These are phyloP conservation scores for Polychaeton citri DNA, from an alignment of 2,329 filamentous ascomycete species.

Conservation along the genomic window DNA sequence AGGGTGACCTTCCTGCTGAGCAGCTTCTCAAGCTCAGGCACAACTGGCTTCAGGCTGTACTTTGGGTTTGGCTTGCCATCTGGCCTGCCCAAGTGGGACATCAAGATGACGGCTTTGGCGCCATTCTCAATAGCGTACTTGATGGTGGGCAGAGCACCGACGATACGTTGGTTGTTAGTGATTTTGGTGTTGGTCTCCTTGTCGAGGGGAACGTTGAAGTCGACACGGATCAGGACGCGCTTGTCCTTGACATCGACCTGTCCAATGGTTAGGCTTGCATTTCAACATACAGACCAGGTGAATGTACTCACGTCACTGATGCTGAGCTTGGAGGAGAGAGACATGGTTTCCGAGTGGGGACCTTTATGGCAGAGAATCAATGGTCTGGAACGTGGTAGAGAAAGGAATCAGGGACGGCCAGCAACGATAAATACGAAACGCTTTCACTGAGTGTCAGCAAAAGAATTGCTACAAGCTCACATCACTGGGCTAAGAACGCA, in stretches of 20 bases:
- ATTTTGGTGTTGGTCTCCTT: conserved; percentile 63
- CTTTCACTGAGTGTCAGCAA: not conserved
- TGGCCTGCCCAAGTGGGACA: conserved; percentile 96
- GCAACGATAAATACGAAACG: too few species aligned
- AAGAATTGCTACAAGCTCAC: too few species aligned
- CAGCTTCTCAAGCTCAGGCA: conserved; percentile 62
- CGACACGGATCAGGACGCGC: conserved; percentile 93
- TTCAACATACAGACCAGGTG: too few species aligned
- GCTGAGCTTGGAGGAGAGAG: conserved; percentile 95
- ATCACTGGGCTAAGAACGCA: too few species aligned
- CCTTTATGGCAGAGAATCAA: conserved; percentile 1
- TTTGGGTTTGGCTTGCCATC: conserved; percentile 82
- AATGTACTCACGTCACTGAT: conserved; percentile 62
- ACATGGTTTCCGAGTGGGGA: conserved; percentile 50
- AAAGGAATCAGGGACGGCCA: too few species aligned
- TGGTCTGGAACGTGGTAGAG: too few species aligned
- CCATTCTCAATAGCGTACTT: conserved; percentile 27
- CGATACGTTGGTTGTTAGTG: conserved; percentile 97
- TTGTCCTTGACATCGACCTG: conserved; percentile 88
- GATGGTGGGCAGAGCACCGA: conserved; percentile 53
- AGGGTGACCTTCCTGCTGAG: conserved; percentile 74
- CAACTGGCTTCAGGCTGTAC: conserved; percentile 88
- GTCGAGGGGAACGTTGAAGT: conserved; percentile 99
- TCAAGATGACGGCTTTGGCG: conserved; percentile 65
- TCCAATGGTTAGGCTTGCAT: not conserved